Base-by-base conservation (phyloP, 2,329 filamentous ascomycete genomes). In the Anthostomella pinea region DNA sequence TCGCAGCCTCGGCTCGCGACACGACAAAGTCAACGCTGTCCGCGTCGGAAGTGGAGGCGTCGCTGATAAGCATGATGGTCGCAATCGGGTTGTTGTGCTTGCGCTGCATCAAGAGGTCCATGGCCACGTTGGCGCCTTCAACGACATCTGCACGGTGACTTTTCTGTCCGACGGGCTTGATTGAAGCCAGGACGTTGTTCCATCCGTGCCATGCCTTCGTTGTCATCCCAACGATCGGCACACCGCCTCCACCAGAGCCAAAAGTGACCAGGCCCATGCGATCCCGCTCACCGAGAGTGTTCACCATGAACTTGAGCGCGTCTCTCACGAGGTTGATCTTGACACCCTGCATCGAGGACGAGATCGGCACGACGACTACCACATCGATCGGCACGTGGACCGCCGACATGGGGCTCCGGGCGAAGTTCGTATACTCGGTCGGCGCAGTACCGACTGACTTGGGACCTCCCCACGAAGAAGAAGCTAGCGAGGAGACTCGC, bases 21-120 rank as follows among this genome's bases (percentile, higher is more conserved):
- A 97, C 87, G 9, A 98, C 93, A 62, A 98, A 98, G 63, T 98
- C 91, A 20, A 97, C 91, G 56, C 90, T 95, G 57, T 97, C 93
- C 5, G 83, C 79, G 59, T 98, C 93, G 0, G 90, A 91, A 3
- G 87, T 95, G 3, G 91, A 94, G 0, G 93, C 95, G 59, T 98
- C 93, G 67, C 93, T 97, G 62, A 98, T 97, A 47, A 98, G 75
- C 64, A 98, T 79, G 52, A 98, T 97, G 8, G 88, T 91, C 1
- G 93, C 91, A 35, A 98, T 84, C 0, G 93, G 89, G 58, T 97
- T 98, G 64, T 85, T 91, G 52, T 90, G 87, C 67, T 95, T 95
- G 53, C 93, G 83, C 66, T 96, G 90, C 93, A 98, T 98, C 39
- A 98, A 75, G 37, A 98, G 68, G 61, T 98, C 93, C 93, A 98